phyloP scores from a whole-genome alignment of 306 rosid genomes.

The Cucurbita moschata region DNA sequence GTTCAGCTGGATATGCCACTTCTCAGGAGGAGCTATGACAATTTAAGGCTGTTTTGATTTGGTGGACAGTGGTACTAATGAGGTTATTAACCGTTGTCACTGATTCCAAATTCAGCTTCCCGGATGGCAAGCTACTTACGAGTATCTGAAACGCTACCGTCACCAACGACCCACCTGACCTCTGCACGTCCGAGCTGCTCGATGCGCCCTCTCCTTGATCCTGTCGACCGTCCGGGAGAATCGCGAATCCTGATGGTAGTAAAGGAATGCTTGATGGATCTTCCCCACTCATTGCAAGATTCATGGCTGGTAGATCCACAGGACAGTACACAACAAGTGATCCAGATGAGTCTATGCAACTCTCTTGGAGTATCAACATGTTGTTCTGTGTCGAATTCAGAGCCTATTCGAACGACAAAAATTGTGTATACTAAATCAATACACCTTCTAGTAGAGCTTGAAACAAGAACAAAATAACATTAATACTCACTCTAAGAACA shows the following conservation, averaged over 20 bases:
- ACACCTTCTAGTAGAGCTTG: background rate
- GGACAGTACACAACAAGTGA: conserved; percentile 83
- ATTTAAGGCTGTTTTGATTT: conserved; percentile 74
- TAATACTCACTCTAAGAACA: conserved; percentile 49
- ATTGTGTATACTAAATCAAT: background rate
- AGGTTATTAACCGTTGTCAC: conserved; percentile 76
- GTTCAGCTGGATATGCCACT: background rate
- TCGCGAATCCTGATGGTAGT: conserved; percentile 80
- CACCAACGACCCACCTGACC: conserved; percentile 42
- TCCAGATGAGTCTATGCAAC: conserved; percentile 76
- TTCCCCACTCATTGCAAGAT: conserved; percentile 88
- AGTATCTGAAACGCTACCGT: conserved; percentile 84
- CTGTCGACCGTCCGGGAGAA: conserved; percentile 43
- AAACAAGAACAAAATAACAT: background rate
- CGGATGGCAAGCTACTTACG: conserved; percentile 67
- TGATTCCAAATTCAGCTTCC: conserved; percentile 76
- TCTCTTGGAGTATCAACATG: conserved; percentile 91
- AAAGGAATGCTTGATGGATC: conserved; percentile 74
- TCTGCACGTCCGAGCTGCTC: conserved; percentile 26
- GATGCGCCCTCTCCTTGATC: conserved; percentile 45
- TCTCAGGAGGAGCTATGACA: conserved; percentile 56
- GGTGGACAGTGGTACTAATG: conserved; percentile 69
- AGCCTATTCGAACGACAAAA: conserved; percentile 23
- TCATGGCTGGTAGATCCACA: conserved; percentile 64
- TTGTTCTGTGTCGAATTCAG: conserved; percentile 78